Evolutionary conservation across 139 green algal genomes (phyloP).

Genomic region (Pseudopediastrum boryanum): DNA sequence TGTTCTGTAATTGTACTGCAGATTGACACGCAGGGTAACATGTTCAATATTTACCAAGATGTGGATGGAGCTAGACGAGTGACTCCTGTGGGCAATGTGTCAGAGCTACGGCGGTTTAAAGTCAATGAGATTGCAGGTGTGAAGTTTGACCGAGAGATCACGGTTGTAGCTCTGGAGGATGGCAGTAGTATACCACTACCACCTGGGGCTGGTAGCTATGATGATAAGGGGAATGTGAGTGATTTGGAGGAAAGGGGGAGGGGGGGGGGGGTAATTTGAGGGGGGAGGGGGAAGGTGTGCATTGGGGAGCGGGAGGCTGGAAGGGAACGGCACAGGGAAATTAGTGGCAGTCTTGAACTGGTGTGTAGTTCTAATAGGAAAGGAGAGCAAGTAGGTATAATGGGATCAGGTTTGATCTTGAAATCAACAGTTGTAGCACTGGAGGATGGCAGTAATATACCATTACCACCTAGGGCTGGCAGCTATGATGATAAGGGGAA

Average conservation of each 20-base stretch:
- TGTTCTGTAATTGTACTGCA: slow-evolving; percentile 20
- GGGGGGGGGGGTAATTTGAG: neutral
- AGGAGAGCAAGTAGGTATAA: slow-evolving; percentile 55
- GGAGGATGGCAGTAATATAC: slow-evolving; percentile 33
- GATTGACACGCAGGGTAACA: slow-evolving; percentile 62
- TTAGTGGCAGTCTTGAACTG: no score
- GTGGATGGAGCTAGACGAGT: slow-evolving; percentile 50
- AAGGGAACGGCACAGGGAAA: no score
- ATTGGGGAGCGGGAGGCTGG: no score
- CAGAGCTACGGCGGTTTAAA: slow-evolving; percentile 49
- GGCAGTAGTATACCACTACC: slow-evolving; percentile 36
- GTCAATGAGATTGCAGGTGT: slow-evolving; percentile 58
- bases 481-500: slow-evolving; percentile 28
- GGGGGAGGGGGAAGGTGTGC: neutral
- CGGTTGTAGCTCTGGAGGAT: slow-evolving; percentile 53
- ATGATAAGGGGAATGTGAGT: slow-evolving; percentile 20
- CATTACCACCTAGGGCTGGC: slow-evolving; percentile 34
- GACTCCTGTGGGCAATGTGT: slow-evolving; percentile 60
- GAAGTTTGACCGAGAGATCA: slow-evolving; percentile 57
- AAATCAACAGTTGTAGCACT: slow-evolving; percentile 60
- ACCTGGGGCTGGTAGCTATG: slow-evolving; percentile 26
- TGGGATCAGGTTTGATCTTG: slow-evolving; percentile 53
- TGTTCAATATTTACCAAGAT: slow-evolving; percentile 69
- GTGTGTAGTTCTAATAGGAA: no score
- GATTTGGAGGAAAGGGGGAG: neutral